These are phyloP conservation scores for Podospora bellae-mahoneyi DNA, from an alignment of 495 filamentous ascomycete species.

Conservation along the genomic window DNA sequence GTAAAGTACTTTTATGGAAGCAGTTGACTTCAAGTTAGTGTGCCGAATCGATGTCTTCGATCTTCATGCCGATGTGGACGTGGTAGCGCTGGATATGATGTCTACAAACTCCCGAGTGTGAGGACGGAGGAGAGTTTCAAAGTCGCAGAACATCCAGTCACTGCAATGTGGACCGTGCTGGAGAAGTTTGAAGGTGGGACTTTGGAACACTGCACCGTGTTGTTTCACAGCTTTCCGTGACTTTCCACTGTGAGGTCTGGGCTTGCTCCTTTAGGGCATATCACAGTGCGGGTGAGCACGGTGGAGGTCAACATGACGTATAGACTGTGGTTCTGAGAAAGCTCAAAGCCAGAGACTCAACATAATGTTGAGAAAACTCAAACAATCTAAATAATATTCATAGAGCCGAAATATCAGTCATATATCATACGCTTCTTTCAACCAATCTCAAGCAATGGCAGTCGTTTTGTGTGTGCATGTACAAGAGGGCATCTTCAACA, in stretches of 20 bases:
- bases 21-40: constrained; percentile 31
- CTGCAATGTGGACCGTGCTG: not conserved
- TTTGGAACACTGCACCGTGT: constrained; percentile 11
- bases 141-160: not conserved
- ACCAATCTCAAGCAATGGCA: not conserved
- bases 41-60: constrained; percentile 1
- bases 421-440: too few species aligned
- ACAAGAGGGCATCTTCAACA: not conserved
- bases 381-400: too few species aligned
- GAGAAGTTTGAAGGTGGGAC: constrained; percentile 9
- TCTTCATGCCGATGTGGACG: constrained; percentile 14
- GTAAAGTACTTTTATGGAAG: constrained; percentile 47
- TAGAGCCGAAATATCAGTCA: too few species aligned
- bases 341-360: too few species aligned
- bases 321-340: not conserved
- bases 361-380: too few species aligned
- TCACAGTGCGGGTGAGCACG: not conserved
- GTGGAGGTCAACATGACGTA: not conserved
- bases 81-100: constrained; percentile 4
- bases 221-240: not conserved
- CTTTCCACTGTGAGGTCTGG: not conserved
- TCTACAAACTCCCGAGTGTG: not conserved
- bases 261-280: not conserved
- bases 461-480: not conserved
- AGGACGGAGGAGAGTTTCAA: not conserved